These are phyloP conservation scores for Cadophora gregata DNA, from an alignment of 2,329 filamentous ascomycete genomes.

Conservation along the genomic window DNA sequence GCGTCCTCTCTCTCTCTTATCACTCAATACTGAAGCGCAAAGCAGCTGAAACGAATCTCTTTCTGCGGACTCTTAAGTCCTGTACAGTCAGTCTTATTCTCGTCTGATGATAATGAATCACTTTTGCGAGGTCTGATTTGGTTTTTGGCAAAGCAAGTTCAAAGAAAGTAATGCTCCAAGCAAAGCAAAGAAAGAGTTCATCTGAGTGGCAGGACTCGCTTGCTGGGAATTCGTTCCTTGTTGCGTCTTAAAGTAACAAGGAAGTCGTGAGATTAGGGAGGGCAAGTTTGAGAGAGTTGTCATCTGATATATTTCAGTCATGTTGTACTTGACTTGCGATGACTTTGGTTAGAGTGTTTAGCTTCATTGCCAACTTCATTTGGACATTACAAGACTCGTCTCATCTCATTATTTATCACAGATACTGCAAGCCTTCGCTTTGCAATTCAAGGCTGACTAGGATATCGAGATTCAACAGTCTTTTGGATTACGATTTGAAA, in stretches of 20 bases:
- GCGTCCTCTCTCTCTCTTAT: background rate
- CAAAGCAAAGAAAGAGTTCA: background rate
- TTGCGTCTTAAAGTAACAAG: background rate
- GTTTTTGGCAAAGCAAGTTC: background rate
- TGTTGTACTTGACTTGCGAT: background rate
- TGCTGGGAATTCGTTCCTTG: too few species aligned
- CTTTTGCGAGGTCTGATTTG: background rate
- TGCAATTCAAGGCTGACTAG: too few species aligned
- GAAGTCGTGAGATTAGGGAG: background rate
- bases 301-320: background rate
- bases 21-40: background rate
- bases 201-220: background rate
- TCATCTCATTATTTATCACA: too few species aligned
- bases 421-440: too few species aligned
- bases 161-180: background rate
- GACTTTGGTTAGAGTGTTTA: background rate
- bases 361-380: too few species aligned
- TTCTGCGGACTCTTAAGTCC: background rate
- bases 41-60: constrained; percentile 4
- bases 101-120: background rate
- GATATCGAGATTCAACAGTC: too few species aligned
- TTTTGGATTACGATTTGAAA: too few species aligned
- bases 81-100: background rate
- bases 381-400: too few species aligned
- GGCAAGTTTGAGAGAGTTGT: background rate